A percentile compares a stretch with the other conserved stretches of the same genome.
phyloP scores from a whole-genome alignment of 2,329 filamentous ascomycete genomes.

The Aureobasidium sp. region DNA sequence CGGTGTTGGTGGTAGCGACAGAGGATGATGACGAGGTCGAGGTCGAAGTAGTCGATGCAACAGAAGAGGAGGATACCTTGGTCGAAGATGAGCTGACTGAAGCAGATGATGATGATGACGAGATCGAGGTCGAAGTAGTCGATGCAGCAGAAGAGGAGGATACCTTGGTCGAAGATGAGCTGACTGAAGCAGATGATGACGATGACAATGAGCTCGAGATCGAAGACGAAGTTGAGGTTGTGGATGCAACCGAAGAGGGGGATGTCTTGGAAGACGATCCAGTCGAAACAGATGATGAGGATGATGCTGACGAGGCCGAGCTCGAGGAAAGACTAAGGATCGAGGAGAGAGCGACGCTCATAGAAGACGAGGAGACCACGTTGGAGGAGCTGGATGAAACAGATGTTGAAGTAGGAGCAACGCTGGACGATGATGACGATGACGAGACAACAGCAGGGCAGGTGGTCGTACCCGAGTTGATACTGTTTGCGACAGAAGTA shows the following conservation, averaged over 20 bases:
- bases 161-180: too few species aligned
- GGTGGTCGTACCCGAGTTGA: background rate
- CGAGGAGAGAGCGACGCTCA: background rate
- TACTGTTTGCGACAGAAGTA: background rate
- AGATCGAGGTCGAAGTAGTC: background rate
- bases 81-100: background rate
- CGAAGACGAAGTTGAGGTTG: background rate
- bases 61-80: background rate
- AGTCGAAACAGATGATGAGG: background rate
- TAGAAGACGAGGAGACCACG: background rate
- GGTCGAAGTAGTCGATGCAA: background rate
- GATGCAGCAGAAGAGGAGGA: background rate
- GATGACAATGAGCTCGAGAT: background rate
- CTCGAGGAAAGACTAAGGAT: background rate
- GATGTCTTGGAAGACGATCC: background rate
- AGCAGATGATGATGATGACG: background rate
- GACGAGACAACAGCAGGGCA: background rate
- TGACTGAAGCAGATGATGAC: background rate
- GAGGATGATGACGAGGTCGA: background rate
- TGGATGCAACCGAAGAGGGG: background rate
- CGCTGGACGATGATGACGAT: background rate
- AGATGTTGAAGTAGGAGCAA: background rate
- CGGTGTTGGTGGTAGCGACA: background rate
- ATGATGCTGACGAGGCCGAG: too few species aligned
- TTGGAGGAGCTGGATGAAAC: background rate